phyloP scores from a whole-genome alignment of 2,329 filamentous ascomycete species.

The Penicillium sp. region DNA sequence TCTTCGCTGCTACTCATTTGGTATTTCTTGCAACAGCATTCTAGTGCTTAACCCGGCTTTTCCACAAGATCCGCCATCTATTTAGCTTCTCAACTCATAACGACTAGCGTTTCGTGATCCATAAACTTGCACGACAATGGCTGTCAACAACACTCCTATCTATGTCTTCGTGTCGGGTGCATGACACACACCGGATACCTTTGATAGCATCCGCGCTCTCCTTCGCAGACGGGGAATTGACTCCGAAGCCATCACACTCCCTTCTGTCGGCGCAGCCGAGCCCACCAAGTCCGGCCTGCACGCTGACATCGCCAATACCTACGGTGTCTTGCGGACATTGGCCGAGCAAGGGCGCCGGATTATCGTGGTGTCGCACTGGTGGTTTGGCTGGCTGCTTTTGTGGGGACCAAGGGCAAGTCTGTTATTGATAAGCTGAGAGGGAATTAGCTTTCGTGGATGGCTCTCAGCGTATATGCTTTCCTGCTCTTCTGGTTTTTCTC shows the following conservation, averaged over 20 bases:
- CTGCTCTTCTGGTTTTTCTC: neutral
- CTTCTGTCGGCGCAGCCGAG: neutral
- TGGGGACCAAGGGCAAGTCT: constrained; percentile 34
- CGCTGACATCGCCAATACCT: neutral
- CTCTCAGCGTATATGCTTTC: constrained; percentile 16
- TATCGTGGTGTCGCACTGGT: constrained; percentile 10
- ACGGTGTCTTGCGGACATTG: neutral
- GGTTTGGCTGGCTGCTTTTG: constrained; percentile 37
- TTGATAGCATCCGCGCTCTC: constrained; percentile 27
- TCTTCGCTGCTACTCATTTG: neutral
- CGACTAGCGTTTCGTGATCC: no score
- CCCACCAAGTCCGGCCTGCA: neutral
- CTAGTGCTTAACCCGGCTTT: neutral
- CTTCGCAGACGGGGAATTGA: neutral
- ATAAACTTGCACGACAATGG: neutral
- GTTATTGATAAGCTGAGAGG: constrained; percentile 30
- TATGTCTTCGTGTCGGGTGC: constrained; percentile 2
- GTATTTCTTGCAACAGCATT: neutral
- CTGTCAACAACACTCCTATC: neutral
- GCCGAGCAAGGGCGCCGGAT: neutral
- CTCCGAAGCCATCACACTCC: neutral
- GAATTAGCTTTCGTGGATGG: constrained; percentile 29
- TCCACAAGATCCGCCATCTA: neutral
- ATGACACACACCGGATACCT: constrained; percentile 24
- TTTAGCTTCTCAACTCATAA: no score